Evolutionary conservation across 1,139 yeast genomes (phyloP).

Genomic region (Candida sanyaensis): DNA sequence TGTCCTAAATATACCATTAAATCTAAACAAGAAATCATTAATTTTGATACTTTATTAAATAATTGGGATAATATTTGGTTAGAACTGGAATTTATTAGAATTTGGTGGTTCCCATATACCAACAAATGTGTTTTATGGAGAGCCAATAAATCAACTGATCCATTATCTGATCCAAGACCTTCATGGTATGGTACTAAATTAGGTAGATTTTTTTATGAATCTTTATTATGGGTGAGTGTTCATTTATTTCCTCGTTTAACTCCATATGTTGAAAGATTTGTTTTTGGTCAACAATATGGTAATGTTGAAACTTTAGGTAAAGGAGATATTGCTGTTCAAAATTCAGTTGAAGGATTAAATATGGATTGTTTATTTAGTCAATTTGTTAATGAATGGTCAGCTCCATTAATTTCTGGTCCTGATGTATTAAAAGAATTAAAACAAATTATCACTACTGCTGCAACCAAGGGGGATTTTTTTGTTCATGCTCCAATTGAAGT

Average conservation of each 20-base stretch:
- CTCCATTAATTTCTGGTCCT: slow-evolving; percentile 79
- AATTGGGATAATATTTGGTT: slow-evolving; percentile 82
- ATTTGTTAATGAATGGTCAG: slow-evolving; percentile 95
- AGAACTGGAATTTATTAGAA: slow-evolving; percentile 84
- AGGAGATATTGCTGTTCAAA: slow-evolving; percentile 73
- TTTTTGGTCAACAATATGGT: slow-evolving; percentile 84
- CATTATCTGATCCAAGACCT: slow-evolving; percentile 63
- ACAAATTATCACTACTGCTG: slow-evolving; percentile 62
- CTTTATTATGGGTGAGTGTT: slow-evolving; percentile 77
- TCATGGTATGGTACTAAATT: slow-evolving; percentile 85
- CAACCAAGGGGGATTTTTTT: slow-evolving; percentile 59
- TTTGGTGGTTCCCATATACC: slow-evolving; percentile 98
- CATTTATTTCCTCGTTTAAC: slow-evolving; percentile 72
- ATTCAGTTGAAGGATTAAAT: slow-evolving; percentile 83
- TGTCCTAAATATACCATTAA: slow-evolving; percentile 83
- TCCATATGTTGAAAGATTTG: slow-evolving; percentile 81
- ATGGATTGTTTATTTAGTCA: slow-evolving; percentile 96
- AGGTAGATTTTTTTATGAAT: slow-evolving; percentile 79
- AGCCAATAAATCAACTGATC: slow-evolving; percentile 69
- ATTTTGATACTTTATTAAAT: slow-evolving; percentile 68
- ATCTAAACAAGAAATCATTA: slow-evolving; percentile 79
- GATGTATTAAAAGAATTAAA: slow-evolving; percentile 68
- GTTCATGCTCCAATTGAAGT: slow-evolving; percentile 97
- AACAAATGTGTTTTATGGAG: slow-evolving; percentile 88
- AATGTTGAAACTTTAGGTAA: slow-evolving; percentile 64